phyloP scores from a whole-genome alignment of 148 eudicot genomes.

The Camellia lanceoleosa region DNA sequence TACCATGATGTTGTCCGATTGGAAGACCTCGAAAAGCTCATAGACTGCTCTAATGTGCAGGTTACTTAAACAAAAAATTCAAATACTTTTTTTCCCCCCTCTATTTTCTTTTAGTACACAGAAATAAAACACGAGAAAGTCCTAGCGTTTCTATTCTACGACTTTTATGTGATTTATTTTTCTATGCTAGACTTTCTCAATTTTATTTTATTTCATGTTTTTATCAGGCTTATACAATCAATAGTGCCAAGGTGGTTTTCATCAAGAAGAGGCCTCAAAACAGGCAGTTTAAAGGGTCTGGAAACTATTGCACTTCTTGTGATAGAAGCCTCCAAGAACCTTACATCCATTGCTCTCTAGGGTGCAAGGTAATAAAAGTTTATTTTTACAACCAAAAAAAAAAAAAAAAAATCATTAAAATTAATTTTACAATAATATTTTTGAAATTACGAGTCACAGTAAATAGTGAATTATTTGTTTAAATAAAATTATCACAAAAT shows the following conservation, averaged over 20 bases:
- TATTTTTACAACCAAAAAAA: too few species aligned
- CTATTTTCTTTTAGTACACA: too few species aligned
- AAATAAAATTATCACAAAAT: too few species aligned
- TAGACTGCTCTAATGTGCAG: constrained; percentile 94
- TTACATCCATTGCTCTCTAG: constrained; percentile 87
- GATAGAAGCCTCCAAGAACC: constrained; percentile 98
- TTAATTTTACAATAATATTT: too few species aligned
- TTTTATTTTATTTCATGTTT: neutral
- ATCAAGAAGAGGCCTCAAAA: constrained; percentile 98
- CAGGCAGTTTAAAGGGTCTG: constrained; percentile 90
- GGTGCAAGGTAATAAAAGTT: constrained; percentile 70
- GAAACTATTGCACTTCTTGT: constrained; percentile 92
- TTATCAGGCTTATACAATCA: constrained; percentile 81
- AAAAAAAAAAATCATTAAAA: too few species aligned
- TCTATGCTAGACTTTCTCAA: neutral
- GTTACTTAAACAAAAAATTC: constrained; percentile 17
- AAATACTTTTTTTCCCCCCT: too few species aligned
- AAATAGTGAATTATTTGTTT: too few species aligned
- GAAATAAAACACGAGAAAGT: too few species aligned
- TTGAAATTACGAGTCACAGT: too few species aligned
- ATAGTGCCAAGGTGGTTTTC: constrained; percentile 84
- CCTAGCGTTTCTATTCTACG: too few species aligned
- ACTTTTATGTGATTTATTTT: neutral
- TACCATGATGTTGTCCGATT: constrained; percentile 87
- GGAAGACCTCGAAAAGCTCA: constrained; percentile 86